Base-by-base conservation (phyloP, 2,329 filamentous ascomycete genomes). In the Fusarium domesticum region DNA sequence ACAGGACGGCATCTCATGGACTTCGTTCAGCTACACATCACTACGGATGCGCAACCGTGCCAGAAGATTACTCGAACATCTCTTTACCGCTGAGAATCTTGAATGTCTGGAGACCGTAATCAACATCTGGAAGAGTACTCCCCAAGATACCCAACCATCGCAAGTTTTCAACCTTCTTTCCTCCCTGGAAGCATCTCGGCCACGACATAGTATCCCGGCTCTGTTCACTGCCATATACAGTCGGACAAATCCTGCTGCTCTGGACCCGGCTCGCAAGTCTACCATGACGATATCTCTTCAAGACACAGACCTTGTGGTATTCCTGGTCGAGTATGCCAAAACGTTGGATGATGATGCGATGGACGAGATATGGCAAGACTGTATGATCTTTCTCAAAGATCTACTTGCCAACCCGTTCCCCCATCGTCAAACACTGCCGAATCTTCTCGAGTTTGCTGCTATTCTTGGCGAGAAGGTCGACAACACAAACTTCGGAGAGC, bases 301-400 rank as follows among this genome's bases (percentile, higher is more conserved):
- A 42, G 90, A 96, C 59, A 80, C 81, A 1, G 91, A 96, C 59
- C 73, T 98, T 10, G 88, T 92, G 7, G 80, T 86, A 7, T 98
- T 98, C 64, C 69, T 97, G 35, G 87, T 96, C 6, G 87, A 93
- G 50, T 98, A 98, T 65, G 85, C 90, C 1, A 81, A 81, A 20
- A 93, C 91, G 0, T 75, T 97, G 11, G 93, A 98, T 61, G 93
- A 98, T 59, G 93, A 98, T 70, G 87, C 93, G 14, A 92, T 96
- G 78, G 93, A 98, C 59, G 93, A 98, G 67, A 96, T 98, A 37
- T 98, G 93, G 93, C 78, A 84, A 32, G 92, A 98, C 63, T 98
- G 92, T 64, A 89, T 91, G 59, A 81, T 85, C 0, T 98, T 98
- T 65, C 68, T 97, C 48, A 86, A 84, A 51, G 95, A 98, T 63